phyloP scores from a whole-genome alignment of 257 asterid genomes.

The Craterostigma plantagineum region DNA sequence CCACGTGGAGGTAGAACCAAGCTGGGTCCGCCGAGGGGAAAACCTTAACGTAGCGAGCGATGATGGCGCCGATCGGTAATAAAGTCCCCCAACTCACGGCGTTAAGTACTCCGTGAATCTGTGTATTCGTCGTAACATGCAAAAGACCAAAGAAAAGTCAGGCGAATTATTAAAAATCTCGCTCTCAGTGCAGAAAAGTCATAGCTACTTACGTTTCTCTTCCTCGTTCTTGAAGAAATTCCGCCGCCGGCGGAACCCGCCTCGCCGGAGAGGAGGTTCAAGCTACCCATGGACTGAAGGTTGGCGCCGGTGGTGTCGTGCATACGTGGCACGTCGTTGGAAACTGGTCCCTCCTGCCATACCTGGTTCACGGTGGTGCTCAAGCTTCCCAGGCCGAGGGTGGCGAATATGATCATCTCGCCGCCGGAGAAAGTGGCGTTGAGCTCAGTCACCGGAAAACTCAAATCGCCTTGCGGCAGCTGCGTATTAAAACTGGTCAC shows the following conservation, averaged over 20 bases:
- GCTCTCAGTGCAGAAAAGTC: too few relatives aligned
- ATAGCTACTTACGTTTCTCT: conserved; percentile 21
- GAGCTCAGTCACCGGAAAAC: conserved; percentile 57
- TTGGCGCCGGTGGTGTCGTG: conserved; percentile 41
- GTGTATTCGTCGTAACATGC: too few relatives aligned
- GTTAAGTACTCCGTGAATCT: background rate
- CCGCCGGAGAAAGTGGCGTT: conserved; percentile 29
- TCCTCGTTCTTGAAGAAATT: conserved; percentile 13
- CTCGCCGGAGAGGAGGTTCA: conserved; percentile 50
- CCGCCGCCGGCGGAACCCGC: conserved; percentile 17
- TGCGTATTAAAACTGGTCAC: conserved; percentile 30
- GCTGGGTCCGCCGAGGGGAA: background rate
- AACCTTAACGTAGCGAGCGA: background rate
- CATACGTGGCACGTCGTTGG: conserved; percentile 34
- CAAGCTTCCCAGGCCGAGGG: conserved; percentile 26
- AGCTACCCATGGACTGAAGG: conserved; percentile 33
- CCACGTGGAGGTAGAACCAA: background rate
- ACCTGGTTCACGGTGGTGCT: conserved; percentile 51
- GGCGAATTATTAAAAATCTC: too few relatives aligned
- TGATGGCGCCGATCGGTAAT: background rate
- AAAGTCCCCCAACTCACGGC: background rate
- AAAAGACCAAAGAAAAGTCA: too few relatives aligned
- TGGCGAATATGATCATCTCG: conserved; percentile 44
- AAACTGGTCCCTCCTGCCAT: conserved; percentile 84
- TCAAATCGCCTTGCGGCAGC: conserved; percentile 39